Evolutionary conservation across 371 early-diverging fungal genomes (phyloP), one percentile per base, ranked within the genome.

Genomic region (Smittium mucronatum): DNA sequence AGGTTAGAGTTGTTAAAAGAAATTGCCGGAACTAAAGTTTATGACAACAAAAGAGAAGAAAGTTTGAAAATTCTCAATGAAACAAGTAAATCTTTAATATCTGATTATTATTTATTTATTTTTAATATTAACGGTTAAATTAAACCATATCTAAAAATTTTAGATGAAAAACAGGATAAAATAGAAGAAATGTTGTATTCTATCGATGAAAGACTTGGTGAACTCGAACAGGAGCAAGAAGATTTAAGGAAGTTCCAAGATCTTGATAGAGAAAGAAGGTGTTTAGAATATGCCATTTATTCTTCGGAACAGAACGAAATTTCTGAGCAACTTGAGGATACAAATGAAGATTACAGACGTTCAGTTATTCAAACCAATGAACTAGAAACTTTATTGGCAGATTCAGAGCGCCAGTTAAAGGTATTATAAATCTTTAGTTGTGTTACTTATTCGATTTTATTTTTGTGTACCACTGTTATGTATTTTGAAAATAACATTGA

Each of bases 1-100:
- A 84, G 99, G 5, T 79, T 97, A 57, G 85, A 89, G 60, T 75
- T 99, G 36, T 85, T 99, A 25, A 98, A 97, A 75, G 97, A 98
- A 71, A 93, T 99, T 36, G 97, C 99, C 25, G 99, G 99, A 66
- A 99, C 98, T 2, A 82, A 88, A 28, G 93, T 97, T 1, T 99
- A 99, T 78, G 99, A 99, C 82, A 84, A 89, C 70, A 87, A 95
- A n/a, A 85, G 98, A 64, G 81, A 84, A 33, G 94, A 93, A 75
- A 90, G 92, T 82, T 75, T 89, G 67, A 93, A 92, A 75, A 88
- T 94, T 59, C 87, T 99, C 79, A 89, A 93, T 47, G 98, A 98
- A 69, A 93, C 97, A 35, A 89, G 90, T 87, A 82, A 59, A 8
- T 63, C 34, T 58, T 34, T 69, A n/a, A n/a, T n/a, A n/a, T n/a